These are phyloP conservation scores for Nitzschia sp. DNA, from an alignment of 108 stramenopile species.

Conservation along the genomic window DNA sequence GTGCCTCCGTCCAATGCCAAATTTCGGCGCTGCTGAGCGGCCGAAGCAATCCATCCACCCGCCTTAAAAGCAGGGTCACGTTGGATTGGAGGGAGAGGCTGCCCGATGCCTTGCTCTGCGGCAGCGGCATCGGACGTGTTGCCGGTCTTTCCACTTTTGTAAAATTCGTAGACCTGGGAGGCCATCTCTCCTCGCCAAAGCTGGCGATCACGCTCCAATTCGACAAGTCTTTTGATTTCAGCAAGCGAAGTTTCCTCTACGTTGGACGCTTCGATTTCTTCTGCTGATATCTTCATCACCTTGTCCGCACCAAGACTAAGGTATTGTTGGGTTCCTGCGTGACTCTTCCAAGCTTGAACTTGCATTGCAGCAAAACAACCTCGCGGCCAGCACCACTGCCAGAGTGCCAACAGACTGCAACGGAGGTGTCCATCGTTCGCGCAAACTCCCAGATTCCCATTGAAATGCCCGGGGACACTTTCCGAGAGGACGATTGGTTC, in stretches of 20 bases:
- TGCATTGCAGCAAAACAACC: constrained; percentile 65
- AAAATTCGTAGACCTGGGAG: constrained; percentile 53
- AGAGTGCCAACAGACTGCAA: constrained; percentile 71
- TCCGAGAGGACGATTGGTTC: constrained; percentile 35
- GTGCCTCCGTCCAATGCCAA: constrained; percentile 77
- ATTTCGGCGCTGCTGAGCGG: constrained; percentile 76
- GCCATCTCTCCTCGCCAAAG: constrained; percentile 85
- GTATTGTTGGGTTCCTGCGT: constrained; percentile 63
- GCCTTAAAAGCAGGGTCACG: constrained; percentile 75
- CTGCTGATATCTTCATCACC: constrained; percentile 73
- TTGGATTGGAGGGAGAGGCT: constrained; percentile 74
- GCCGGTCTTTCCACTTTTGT: constrained; percentile 34
- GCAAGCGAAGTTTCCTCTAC: constrained; percentile 61
- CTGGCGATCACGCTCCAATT: constrained; percentile 72
- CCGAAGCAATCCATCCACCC: constrained; percentile 86
- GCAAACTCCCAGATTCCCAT: constrained; percentile 58
- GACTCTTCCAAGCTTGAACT: constrained; percentile 54
- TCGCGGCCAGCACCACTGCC: constrained; percentile 85
- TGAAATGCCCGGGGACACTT: neutral
- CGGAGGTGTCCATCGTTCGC: constrained; percentile 70
- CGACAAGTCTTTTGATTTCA: constrained; percentile 50
- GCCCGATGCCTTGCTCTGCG: constrained; percentile 65
- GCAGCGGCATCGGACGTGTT: constrained; percentile 35
- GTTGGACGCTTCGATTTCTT: constrained; percentile 68
- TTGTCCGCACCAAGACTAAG: constrained; percentile 57